Percentiles rank a stretch among this genome's conserved stretches.
phyloP scores from a whole-genome alignment of 2,329 filamentous ascomycete species.

The Colletotrichum gloeosporioides region DNA sequence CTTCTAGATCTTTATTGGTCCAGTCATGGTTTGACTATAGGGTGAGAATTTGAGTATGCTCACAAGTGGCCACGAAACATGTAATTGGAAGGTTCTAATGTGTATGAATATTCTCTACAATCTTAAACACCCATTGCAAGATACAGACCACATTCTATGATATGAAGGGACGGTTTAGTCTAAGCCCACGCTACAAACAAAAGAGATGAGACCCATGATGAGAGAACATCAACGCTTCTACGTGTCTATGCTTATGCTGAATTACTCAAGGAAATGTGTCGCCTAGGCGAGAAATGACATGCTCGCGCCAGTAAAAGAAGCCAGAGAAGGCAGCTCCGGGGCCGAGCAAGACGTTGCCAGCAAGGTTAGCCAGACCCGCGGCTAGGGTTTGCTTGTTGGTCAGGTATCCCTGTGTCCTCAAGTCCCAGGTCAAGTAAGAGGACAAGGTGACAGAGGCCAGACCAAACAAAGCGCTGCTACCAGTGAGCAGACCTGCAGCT shows the following conservation, averaged over 20 bases:
- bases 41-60: background rate
- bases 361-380: background rate
- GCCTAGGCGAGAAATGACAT: background rate
- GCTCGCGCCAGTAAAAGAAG: slow-evolving; percentile 2
- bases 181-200: no score
- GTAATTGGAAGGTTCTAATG: no score
- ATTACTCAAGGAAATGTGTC: background rate
- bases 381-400: background rate
- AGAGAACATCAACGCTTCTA: no score
- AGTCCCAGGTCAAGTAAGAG: background rate
- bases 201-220: no score
- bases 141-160: no score
- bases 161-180: no score
- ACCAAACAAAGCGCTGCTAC: slow-evolving; percentile 16
- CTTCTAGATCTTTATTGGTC: background rate
- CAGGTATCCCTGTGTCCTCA: background rate
- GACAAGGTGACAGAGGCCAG: background rate
- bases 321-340: background rate
- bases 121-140: no score
- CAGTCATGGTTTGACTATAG: background rate
- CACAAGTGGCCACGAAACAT: no score
- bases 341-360: background rate
- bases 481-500: background rate
- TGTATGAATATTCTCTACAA: no score
- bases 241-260: background rate